Percentiles rank a stretch among this genome's conserved stretches.
Evolutionary conservation across 768 basidiomycete genomes (phyloP).

Genomic region (Macrolepiota albuminosa): DNA sequence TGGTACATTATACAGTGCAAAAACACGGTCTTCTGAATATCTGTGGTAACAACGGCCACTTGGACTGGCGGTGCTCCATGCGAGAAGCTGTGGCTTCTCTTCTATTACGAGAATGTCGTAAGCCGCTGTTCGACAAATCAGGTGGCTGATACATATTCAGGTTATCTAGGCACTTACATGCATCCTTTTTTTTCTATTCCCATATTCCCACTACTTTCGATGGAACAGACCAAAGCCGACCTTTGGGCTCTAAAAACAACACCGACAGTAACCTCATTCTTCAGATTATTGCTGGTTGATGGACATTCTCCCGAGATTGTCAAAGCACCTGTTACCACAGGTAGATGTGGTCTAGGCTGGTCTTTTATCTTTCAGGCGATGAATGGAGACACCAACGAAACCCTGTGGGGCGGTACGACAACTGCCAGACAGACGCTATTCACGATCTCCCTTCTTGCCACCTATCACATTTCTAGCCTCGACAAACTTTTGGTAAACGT

Average conservation of each 20-base stretch:
- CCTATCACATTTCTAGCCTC: constrained; percentile 3
- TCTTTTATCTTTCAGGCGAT: background rate
- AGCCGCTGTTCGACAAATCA: background rate
- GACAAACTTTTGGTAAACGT: background rate
- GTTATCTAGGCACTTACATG: background rate
- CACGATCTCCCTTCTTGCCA: constrained; percentile 2
- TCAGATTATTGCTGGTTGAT: background rate
- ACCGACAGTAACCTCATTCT: background rate
- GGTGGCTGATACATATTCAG: background rate
- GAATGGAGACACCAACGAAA: background rate
- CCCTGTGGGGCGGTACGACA: background rate
- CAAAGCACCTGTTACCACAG: background rate
- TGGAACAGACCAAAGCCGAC: background rate
- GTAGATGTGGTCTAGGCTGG: constrained; percentile 12
- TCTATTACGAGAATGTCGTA: background rate
- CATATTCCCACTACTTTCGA: background rate
- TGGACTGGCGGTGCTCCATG: background rate
- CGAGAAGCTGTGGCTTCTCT: constrained; percentile 2
- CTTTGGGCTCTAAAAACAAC: background rate
- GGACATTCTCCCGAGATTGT: background rate
- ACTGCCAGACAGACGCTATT: background rate
- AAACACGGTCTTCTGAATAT: background rate
- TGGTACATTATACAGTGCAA: background rate
- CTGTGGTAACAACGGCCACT: background rate
- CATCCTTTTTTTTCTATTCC: background rate